phyloP scores from a whole-genome alignment of 768 basidiomycete species.

The Saitozyma sp. region DNA sequence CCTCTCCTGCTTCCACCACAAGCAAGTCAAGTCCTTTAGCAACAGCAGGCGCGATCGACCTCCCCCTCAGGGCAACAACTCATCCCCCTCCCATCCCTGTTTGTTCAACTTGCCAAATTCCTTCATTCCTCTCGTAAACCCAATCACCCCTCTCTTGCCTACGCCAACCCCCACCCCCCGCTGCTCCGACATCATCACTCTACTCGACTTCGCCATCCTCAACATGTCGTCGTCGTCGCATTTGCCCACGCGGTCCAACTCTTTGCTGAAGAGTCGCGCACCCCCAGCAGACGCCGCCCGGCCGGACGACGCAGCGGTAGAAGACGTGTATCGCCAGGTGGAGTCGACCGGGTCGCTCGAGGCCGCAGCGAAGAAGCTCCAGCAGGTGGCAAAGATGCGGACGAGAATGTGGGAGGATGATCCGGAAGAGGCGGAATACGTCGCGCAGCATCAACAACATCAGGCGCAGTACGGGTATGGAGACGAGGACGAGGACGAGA shows the following conservation, averaged over 20 bases:
- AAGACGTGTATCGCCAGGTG: slow-evolving; percentile 33
- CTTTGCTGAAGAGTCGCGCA: slow-evolving; percentile 7
- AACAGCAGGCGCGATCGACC: too few relatives aligned
- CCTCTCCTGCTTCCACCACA: too few relatives aligned
- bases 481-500: slow-evolving; percentile 62
- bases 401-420: slow-evolving; percentile 21
- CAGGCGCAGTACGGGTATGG: slow-evolving; percentile 12
- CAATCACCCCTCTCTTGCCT: not conserved
- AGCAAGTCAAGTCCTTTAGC: too few relatives aligned
- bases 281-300: slow-evolving; percentile 33
- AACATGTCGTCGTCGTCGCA: slow-evolving; percentile 6
- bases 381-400: slow-evolving; percentile 15
- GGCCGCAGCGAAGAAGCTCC: slow-evolving; percentile 33
- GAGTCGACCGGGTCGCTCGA: slow-evolving; percentile 31
- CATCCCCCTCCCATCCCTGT: too few relatives aligned
- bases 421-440: slow-evolving; percentile 31
- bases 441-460: slow-evolving; percentile 20
- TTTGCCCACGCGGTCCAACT: slow-evolving; percentile 26
- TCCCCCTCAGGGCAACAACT: too few relatives aligned
- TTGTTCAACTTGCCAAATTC: not conserved
- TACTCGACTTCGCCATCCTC: not conserved
- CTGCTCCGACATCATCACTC: not conserved
- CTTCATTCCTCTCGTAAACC: not conserved
- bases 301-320: slow-evolving; percentile 36
- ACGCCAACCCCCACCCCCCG: not conserved